Percentiles rank a stretch among this genome's conserved stretches.
Conservation (phyloP, 2,329 filamentous ascomycete species). For the Aspergillus uvarum region DNA sequence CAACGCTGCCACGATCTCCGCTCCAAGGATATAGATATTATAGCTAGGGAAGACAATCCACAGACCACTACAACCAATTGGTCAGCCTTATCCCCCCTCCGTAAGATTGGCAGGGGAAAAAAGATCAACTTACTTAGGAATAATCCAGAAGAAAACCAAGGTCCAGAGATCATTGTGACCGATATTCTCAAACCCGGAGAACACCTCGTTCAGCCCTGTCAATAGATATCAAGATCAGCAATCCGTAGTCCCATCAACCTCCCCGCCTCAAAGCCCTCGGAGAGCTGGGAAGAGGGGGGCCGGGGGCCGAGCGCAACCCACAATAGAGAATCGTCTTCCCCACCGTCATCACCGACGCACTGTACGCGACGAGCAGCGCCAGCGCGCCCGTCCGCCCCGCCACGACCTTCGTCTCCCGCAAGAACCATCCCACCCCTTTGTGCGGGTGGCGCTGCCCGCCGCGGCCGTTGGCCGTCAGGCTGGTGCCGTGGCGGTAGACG, state of each 20-base stretch:
- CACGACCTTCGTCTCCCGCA: slow-evolving; percentile 53
- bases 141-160: slow-evolving; percentile 60
- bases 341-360: slow-evolving; percentile 62
- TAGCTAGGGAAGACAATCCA: slow-evolving; percentile 66
- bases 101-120: not conserved
- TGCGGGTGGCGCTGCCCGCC: slow-evolving; percentile 27
- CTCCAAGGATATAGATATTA: slow-evolving; percentile 60
- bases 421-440: slow-evolving; percentile 43
- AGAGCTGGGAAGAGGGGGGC: not conserved
- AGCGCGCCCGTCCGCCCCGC: slow-evolving; percentile 53
- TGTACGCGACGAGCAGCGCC: slow-evolving; percentile 60
- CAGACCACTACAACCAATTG: slow-evolving; percentile 48
- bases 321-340: slow-evolving; percentile 69
- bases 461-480: slow-evolving; percentile 22
- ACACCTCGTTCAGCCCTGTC: slow-evolving; percentile 59
- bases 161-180: slow-evolving; percentile 59
- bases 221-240: not conserved
- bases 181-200: slow-evolving; percentile 60
- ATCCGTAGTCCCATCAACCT: not conserved
- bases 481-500: slow-evolving; percentile 45
- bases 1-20: slow-evolving; percentile 62
- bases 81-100: no score
- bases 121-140: slow-evolving; percentile 61
- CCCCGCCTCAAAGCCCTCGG: no score
- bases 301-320: slow-evolving; percentile 37